Evolutionary conservation across 2,329 filamentous ascomycete genomes (phyloP), one percentile per base, ranked within the genome.

Genomic region (Xylaria sp.): DNA sequence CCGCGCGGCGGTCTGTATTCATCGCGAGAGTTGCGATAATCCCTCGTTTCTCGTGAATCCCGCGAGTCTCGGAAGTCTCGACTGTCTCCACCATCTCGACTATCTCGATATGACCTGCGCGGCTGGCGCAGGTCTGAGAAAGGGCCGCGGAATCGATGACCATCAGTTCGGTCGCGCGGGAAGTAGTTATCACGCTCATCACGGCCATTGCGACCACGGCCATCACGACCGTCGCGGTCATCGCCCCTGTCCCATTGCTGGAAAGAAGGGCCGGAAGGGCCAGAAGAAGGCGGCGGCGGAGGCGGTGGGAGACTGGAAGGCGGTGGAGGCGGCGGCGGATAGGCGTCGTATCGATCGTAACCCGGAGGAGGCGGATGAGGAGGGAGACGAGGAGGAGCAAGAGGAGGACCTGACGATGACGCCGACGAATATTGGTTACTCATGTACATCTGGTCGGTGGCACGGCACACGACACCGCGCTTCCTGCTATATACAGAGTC

Each of bases 1-100:
- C 86, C 77, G 60, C 81, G 81, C 12, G 83, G 83, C 7, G 80
- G 80, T 0, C 76, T 78, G 58, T 78, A 78, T 41, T 78, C 74
- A 28, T 76, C 70, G 43, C 62, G 66, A 57, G 49, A 54, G 57
- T 64, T 65, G 1, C 67, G 59, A 43, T 57, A 64, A 55, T 57
- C 68, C 54, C 48, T 66, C 54, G 23, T 51, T 46, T 70, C 62
- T 28, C 75, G 71, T 41, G 70, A 39, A 51, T 72, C 70, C 12
- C 62, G 63, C 46, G 74, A 56, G 41, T 63, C 46, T 56, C 68
- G 59, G 33, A 59, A 63, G 48, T 63, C 56, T 41, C 65, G 55
- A 2, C 73, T 52, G 46, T 63, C 46, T 57, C 67, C 58, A 36
- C 58, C 57, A 31, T 64, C 62, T 36, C 64, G 51, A 46, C 41